phyloP scores from a whole-genome alignment of 2,329 filamentous ascomycete species.

The Tolypocladium inflatum region DNA sequence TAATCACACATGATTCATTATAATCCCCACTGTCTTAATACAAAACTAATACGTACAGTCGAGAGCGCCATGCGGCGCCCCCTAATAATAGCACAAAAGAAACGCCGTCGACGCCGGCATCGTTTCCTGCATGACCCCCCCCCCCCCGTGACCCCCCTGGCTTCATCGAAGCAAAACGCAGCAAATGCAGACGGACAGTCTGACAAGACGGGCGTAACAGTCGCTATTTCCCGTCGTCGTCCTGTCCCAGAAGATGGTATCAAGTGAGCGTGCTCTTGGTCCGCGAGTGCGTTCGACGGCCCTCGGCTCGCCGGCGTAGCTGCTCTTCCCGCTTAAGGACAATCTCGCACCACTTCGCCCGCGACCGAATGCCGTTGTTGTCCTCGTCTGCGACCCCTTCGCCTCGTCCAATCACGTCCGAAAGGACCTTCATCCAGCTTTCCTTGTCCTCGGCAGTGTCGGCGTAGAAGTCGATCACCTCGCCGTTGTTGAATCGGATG shows the following conservation, averaged over 20 bases:
- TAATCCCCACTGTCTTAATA: background rate
- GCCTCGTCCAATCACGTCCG: conserved; percentile 55
- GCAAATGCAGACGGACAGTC: background rate
- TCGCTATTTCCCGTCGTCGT: background rate
- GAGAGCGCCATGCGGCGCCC: conserved; percentile 1
- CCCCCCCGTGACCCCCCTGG: background rate
- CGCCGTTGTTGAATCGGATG: conserved; percentile 95
- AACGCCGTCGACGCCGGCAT: conserved; percentile 3
- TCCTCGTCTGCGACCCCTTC: conserved; percentile 39
- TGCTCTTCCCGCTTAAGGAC: conserved; percentile 55
- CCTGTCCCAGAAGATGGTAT: conserved; percentile 5
- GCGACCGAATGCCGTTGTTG: conserved; percentile 27
- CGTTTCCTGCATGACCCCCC: background rate
- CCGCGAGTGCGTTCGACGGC: conserved; percentile 42
- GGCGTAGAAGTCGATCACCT: conserved; percentile 97
- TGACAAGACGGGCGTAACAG: background rate
- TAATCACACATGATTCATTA: background rate
- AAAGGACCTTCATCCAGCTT: conserved; percentile 84
- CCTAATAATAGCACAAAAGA: background rate
- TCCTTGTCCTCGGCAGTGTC: conserved; percentile 83
- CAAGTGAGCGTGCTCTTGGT: conserved; percentile 49
- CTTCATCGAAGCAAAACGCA: conserved; percentile 1
- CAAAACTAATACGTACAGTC: conserved; percentile 5
- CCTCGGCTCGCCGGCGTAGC: conserved; percentile 43
- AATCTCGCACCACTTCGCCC: conserved; percentile 57